Evolutionary conservation across 1,284 basidiomycete species (phyloP).

Genomic region (Cerioporus squamosus): DNA sequence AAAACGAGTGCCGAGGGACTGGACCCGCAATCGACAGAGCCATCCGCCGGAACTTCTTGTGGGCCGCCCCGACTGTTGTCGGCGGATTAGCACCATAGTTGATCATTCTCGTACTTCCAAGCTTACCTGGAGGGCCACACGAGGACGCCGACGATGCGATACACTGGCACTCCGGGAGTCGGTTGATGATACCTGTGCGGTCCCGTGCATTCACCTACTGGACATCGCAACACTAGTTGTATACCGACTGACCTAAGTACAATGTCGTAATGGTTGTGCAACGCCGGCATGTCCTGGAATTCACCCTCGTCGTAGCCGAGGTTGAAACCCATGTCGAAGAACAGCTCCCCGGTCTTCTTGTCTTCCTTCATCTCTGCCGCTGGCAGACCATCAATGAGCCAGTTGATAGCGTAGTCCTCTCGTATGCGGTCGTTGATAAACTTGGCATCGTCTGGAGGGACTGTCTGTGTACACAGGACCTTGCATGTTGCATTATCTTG

Average conservation of each 20-base stretch:
- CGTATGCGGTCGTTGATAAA: slow-evolving; percentile 93
- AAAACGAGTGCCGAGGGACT: slow-evolving; percentile 56
- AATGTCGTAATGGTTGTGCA: slow-evolving; percentile 94
- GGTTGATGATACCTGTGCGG: slow-evolving; percentile 78
- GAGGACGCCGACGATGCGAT: slow-evolving; percentile 89
- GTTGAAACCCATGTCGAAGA: slow-evolving; percentile 90
- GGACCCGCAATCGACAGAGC: slow-evolving; percentile 42
- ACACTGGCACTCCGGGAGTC: slow-evolving; percentile 53
- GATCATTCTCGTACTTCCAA: background rate
- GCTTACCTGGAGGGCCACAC: slow-evolving; percentile 85
- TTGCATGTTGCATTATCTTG: slow-evolving; percentile 77
- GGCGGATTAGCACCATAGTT: background rate
- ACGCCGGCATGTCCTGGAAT: slow-evolving; percentile 61
- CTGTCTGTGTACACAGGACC: slow-evolving; percentile 68
- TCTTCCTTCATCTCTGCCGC: slow-evolving; percentile 92
- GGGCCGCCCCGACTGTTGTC: slow-evolving; percentile 58
- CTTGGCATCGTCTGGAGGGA: slow-evolving; percentile 76
- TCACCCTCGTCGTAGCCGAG: slow-evolving; percentile 69
- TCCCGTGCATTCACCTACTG: slow-evolving; percentile 3
- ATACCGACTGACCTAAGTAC: slow-evolving; percentile 61
- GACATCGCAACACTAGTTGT: background rate
- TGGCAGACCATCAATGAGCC: slow-evolving; percentile 94
- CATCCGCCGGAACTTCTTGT: slow-evolving; percentile 42
- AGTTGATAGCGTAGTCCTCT: slow-evolving; percentile 94
- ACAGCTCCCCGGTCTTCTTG: slow-evolving; percentile 75